These are phyloP conservation scores for Vitrella brassicaformis DNA, from an alignment of 73 alveolate genomes.

Conservation along the genomic window DNA sequence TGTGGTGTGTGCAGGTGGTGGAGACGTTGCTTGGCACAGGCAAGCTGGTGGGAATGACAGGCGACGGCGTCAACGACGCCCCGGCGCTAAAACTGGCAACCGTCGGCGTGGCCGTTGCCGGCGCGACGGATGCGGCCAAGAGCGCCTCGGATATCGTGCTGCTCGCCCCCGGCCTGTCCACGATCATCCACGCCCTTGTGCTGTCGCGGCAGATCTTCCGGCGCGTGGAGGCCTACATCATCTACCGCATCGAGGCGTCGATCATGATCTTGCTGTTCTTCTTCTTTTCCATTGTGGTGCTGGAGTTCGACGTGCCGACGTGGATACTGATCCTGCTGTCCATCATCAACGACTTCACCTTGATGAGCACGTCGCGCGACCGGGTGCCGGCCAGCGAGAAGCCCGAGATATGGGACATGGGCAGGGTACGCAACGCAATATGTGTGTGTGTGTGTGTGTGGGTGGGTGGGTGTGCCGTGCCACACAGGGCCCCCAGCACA, in stretches of 20 bases:
- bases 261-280: not conserved
- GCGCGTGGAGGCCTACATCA: not conserved
- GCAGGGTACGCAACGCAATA: too few species aligned
- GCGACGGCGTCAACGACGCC: slow-evolving; percentile 63
- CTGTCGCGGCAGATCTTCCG: not conserved
- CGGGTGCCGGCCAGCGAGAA: not conserved
- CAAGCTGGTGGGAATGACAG: slow-evolving; percentile 12
- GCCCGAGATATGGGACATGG: not conserved
- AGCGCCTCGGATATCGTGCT: not conserved
- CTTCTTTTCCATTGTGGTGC: not conserved
- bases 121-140: not conserved
- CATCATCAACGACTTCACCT: not conserved
- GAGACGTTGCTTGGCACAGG: not conserved
- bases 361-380: not conserved
- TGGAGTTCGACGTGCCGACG: not conserved
- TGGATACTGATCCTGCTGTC: not conserved
- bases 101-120: slow-evolving; percentile 46
- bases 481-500: too few species aligned
- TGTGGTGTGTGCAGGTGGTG: too few species aligned
- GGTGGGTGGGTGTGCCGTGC: too few species aligned
- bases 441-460: too few species aligned
- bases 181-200: not conserved
- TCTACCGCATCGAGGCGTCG: not conserved
- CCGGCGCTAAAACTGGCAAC: slow-evolving; percentile 57
- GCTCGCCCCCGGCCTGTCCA: not conserved